Evolutionary conservation across 1,284 basidiomycete species (phyloP), one percentile per base, ranked within the genome.

Genomic region (Sporisorium exsertum): DNA sequence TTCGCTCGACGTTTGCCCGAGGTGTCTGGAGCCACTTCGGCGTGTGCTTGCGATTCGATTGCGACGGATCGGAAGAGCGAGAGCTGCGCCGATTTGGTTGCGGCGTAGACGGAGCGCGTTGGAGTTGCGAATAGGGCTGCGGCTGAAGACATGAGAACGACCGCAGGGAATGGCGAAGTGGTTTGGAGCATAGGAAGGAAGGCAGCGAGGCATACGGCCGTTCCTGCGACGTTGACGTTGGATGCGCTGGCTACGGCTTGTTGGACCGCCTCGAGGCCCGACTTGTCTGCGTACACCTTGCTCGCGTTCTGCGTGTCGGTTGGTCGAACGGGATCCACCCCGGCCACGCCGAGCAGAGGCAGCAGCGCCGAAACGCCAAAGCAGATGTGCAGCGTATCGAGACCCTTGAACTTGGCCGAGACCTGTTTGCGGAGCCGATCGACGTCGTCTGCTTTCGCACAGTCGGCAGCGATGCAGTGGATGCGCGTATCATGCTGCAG

Each of bases 331-430:
- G 87, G 86, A 52, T 90, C 88, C 5, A 91, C 87, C 0, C 91
- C 91, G 12, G 93, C 91, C 5, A 93, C 87, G 16, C 90, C 89
- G 80, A 95, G 88, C 18, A 97, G 86, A 0, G 94, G 92, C 51
- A 90, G 90, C 2, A 94, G 88, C 2, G 94, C 91, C 1, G 93
- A 94, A 0, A 95, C 92, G 6, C 95, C 95, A 8, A 94, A 94
- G 58, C 91, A 89, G 59, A 97, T 90, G 50, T 94, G 88, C 5
- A 96, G 83, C 0, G 94, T 97, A 83, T 97, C 94, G 3, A 96
- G 77, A 15, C 94, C 93, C 5, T 87, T 87, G 92, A 93, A 94
- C 77, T 87, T 86, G 62, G 90, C 87, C 26, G 60, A 62, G 35
- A 94, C 67, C 0, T 86, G 81, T 13, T 88, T 87, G 56, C 93